These are phyloP conservation scores for Chaetothyriales sp. DNA, from an alignment of 2,329 filamentous ascomycete species.

Conservation along the genomic window DNA sequence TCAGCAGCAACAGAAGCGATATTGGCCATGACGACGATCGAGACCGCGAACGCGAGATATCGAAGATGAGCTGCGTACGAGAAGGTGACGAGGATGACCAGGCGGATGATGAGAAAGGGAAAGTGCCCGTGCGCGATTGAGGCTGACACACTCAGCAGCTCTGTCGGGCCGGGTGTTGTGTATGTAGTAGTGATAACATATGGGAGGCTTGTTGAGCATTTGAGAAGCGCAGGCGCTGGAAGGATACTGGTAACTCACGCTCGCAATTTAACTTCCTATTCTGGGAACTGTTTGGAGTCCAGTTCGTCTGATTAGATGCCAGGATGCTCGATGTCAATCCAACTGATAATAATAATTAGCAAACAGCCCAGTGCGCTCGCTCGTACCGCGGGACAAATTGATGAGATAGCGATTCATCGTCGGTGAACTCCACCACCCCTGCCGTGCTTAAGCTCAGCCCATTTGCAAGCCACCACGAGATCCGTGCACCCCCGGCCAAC, in stretches of 20 bases:
- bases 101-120: constrained; percentile 5
- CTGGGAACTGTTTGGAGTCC: too few relatives aligned
- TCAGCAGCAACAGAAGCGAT: constrained; percentile 19
- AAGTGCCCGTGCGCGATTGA: constrained; percentile 1
- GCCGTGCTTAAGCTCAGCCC: too few relatives aligned
- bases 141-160: background rate
- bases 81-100: constrained; percentile 14
- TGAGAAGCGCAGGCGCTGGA: background rate
- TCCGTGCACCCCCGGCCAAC: too few relatives aligned
- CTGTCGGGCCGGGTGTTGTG: background rate
- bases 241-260: background rate
- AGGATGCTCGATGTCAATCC: too few relatives aligned
- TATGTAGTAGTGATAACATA: background rate
- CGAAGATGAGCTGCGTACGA: constrained; percentile 17
- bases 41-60: constrained; percentile 10
- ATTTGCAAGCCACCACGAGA: too few relatives aligned
- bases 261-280: too few relatives aligned
- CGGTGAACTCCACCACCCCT: too few relatives aligned
- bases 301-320: too few relatives aligned
- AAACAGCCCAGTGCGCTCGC: too few relatives aligned
- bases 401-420: too few relatives aligned
- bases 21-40: constrained; percentile 13
- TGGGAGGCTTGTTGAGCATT: constrained; percentile 1
- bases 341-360: too few relatives aligned
- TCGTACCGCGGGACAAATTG: too few relatives aligned